Evolutionary conservation across 768 basidiomycete genomes (phyloP).

Genomic region (Lepiota brunneoincarnata): DNA sequence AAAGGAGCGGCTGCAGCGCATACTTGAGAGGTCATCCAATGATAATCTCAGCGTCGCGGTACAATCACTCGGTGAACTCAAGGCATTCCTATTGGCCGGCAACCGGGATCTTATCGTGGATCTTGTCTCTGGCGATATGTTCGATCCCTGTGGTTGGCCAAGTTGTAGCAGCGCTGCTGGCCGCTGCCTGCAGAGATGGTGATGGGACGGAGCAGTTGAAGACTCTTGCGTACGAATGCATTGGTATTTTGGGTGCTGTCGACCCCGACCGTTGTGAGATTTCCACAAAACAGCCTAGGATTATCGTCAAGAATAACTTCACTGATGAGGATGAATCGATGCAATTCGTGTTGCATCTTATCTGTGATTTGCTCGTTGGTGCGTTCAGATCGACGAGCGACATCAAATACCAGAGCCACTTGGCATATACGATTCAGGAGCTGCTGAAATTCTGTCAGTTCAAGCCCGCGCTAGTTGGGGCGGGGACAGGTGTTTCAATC

Average conservation of each 20-base stretch:
- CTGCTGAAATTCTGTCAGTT: conserved; percentile 86
- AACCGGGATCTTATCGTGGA: conserved; percentile 52
- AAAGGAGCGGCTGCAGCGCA: conserved; percentile 52
- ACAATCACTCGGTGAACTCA: conserved; percentile 76
- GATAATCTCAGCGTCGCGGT: conserved; percentile 79
- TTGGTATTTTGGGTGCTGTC: conserved; percentile 88
- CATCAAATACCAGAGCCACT: conserved; percentile 83
- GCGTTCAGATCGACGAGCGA: conserved; percentile 94
- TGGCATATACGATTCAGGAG: conserved; percentile 92
- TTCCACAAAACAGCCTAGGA: conserved; percentile 50
- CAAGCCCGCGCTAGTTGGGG: conserved; percentile 65
- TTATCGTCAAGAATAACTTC: conserved; percentile 81
- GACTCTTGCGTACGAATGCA: conserved; percentile 80
- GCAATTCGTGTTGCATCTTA: conserved; percentile 81
- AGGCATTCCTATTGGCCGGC: conserved; percentile 52
- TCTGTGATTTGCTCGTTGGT: conserved; percentile 80
- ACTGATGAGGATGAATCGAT: conserved; percentile 72
- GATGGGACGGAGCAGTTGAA: conserved; percentile 69
- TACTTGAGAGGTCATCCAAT: conserved; percentile 71
- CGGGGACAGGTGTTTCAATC: conserved; percentile 46
- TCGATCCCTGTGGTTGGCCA: conserved; percentile 74
- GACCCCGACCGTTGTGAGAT: conserved; percentile 93
- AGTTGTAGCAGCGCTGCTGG: conserved; percentile 63
- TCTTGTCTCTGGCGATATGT: conserved; percentile 81
- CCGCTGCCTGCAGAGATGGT: conserved; percentile 73